Conservation (phyloP, 192 early-diverging fungal species). For the Rhizoclosmatium globosum region DNA sequence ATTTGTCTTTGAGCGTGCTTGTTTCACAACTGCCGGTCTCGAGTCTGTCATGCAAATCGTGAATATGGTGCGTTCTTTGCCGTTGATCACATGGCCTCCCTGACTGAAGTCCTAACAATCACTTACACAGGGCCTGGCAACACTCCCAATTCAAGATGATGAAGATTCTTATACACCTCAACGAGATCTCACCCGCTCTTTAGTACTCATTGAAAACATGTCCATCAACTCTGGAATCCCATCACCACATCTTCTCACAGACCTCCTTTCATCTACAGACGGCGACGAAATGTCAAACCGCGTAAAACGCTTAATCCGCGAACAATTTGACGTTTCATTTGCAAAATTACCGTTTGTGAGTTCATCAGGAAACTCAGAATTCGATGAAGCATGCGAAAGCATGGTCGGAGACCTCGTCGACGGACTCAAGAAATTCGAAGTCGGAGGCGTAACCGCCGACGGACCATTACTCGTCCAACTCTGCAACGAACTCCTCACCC, state of each 20-base stretch:
- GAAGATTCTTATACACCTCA: slow-evolving; percentile 40
- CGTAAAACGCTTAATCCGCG: slow-evolving; percentile 51
- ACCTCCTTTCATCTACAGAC: slow-evolving; percentile 54
- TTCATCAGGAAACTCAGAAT: slow-evolving; percentile 10
- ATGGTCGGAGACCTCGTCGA: slow-evolving; percentile 52
- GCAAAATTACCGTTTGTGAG: slow-evolving; percentile 57
- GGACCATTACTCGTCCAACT: slow-evolving; percentile 55
- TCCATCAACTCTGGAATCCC: slow-evolving; percentile 61
- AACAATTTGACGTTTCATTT: slow-evolving; percentile 53
- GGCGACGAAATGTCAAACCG: slow-evolving; percentile 64
- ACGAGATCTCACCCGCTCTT: slow-evolving; percentile 47
- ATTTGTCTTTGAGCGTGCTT: slow-evolving; percentile 63
- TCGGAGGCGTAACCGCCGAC: slow-evolving; percentile 57
- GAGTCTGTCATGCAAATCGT: slow-evolving; percentile 66
- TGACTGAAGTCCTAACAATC: background rate
- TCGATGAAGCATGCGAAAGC: slow-evolving; percentile 45
- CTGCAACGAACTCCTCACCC: slow-evolving; percentile 58
- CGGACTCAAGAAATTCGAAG: slow-evolving; percentile 44
- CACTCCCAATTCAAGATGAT: slow-evolving; percentile 41
- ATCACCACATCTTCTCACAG: slow-evolving; percentile 47
- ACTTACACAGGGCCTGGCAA: slow-evolving; percentile 29
- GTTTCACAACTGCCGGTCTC: slow-evolving; percentile 63
- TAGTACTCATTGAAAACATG: slow-evolving; percentile 65
- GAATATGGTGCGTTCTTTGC: slow-evolving; percentile 54
- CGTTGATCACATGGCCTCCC: background rate